Evolutionary conservation across 768 basidiomycete species (phyloP).

Genomic region (Clathrus columnatus): DNA sequence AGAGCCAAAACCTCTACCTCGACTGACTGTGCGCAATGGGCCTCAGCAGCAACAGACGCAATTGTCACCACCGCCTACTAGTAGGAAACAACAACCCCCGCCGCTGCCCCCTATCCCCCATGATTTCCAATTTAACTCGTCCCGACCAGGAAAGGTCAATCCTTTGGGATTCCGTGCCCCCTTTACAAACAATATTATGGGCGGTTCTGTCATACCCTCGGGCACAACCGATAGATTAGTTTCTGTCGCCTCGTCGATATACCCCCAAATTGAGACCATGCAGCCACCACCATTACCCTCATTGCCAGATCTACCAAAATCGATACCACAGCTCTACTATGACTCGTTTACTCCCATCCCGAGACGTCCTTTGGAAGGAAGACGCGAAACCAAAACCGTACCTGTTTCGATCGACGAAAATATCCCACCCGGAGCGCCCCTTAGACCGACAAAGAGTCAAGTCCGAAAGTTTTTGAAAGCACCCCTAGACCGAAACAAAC

Average conservation of each 20-base stretch:
- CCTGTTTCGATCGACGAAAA: not conserved
- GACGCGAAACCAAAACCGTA: not conserved
- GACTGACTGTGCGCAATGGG: conserved; percentile 1
- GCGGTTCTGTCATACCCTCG: not conserved
- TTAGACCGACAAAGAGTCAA: conserved; percentile 1
- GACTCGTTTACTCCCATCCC: conserved; percentile 11
- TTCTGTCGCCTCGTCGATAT: conserved; percentile 8
- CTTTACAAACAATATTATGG: not conserved
- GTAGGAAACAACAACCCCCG: not conserved
- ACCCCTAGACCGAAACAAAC: not conserved
- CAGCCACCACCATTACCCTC: not conserved
- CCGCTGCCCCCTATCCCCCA: not conserved
- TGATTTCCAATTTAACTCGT: not conserved
- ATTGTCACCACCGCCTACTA: conserved; percentile 8
- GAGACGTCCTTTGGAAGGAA: conserved; percentile 2
- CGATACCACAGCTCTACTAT: not conserved
- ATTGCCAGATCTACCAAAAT: not conserved
- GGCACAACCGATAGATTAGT: conserved; percentile 1
- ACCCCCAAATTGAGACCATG: conserved; percentile 6
- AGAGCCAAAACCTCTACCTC: not conserved
- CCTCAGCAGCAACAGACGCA: conserved; percentile 2
- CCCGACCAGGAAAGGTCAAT: not conserved
- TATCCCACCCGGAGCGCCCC: conserved; percentile 4
- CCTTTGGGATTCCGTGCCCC: conserved; percentile 3
- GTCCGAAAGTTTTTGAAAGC: not conserved